Base-by-base conservation (phyloP, 169 alveolate genomes). In the Eimeria acervulina region DNA sequence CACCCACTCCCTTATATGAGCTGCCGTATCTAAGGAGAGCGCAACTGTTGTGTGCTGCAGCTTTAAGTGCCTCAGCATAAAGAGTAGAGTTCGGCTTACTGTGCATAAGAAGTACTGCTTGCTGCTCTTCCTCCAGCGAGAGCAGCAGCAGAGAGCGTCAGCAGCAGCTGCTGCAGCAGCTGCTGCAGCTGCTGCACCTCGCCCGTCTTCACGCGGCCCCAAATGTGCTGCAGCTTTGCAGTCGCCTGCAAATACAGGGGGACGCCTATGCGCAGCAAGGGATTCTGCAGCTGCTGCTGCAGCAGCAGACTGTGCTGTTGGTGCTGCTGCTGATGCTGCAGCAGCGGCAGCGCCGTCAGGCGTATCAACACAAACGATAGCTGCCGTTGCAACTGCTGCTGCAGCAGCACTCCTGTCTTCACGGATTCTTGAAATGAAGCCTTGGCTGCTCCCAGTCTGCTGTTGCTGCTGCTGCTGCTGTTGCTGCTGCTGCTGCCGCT, bases 81-180 rank as follows among this genome's bases (percentile, higher is more conserved):
- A n/a, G n/a, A n/a, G n/a, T n/a, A n/a, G n/a, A n/a, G n/a, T n/a
- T n/a, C n/a, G n/a, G n/a, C n/a, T n/a, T n/a, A n/a, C n/a, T n/a
- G n/a, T n/a, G n/a, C n/a, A n/a, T n/a, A n/a, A n/a, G n/a, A n/a
- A n/a, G n/a, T n/a, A n/a, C n/a, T n/a, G n/a, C n/a, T n/a, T 63
- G 52, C 38, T n/a, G 55, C 52, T 10, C 91, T 31, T 36, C 91
- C 76, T 15, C 91, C 74, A 7, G 91, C 91, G 5, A 52, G 66
- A 52, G 74, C 74, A 52, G 91, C 91, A n/a, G 66, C 91, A 28
- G 76, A 42, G 12, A 52, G 31, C 4, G 74, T 31, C 76, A 83
- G 91, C 76, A 83, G 91, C 76, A 83, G 91, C 55, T 83, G 91
- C 91, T 83, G 91, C 91, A 83, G 91, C 91, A 47, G 91, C 76